Base-by-base conservation (phyloP, 2,329 filamentous ascomycete genomes). In the Botrytis hyacinthi region DNA sequence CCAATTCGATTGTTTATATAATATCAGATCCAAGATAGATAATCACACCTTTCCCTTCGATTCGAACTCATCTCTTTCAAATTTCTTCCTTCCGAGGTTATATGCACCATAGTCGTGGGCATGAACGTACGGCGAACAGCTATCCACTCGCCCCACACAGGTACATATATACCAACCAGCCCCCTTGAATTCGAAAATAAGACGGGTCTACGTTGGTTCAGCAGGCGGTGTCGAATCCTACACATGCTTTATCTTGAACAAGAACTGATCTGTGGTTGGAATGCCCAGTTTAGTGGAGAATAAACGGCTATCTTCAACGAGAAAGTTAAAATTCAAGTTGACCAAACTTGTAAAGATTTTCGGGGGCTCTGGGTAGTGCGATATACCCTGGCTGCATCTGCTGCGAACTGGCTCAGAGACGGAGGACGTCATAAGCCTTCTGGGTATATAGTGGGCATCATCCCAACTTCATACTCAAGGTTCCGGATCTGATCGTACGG, bases 91-190 rank as follows among this genome's bases (percentile, higher is more conserved):
- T 29, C 71, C 63, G 48, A 72, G 37, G 48, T 69, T 67, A 72
- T 72, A 66, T 72, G 62, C 65, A 68, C 35, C 57, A 63, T 72
- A 68, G 51, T 72, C 71, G 51, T 72, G 62, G 62, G 70, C 61
- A 72, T 51, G 46, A 57, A 66, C 60, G 37, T 72, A 60, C 32
- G 71, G 62, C 62, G 65, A 59, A 69, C 71, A 59, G n/a, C 32
- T 68, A 40, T 29, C 44, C 70, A 54, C 37, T 37, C 12, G 37
- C 35, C 61, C 61, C 61, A 70, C 54, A 60, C 26, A 32, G 18
- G 32, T 71, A 65, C 70, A 59, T 46, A 40, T 40, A 46, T 67
- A 20, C 51, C 40, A 60, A 54, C 71, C 71, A 68, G 42, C 62
- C 62, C 37, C 63, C 71, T 72, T 32, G 37, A 42, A 48, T 60